Conservation (phyloP, 176 grass and related monocot genomes). For the Bonia amplexicaulis region DNA sequence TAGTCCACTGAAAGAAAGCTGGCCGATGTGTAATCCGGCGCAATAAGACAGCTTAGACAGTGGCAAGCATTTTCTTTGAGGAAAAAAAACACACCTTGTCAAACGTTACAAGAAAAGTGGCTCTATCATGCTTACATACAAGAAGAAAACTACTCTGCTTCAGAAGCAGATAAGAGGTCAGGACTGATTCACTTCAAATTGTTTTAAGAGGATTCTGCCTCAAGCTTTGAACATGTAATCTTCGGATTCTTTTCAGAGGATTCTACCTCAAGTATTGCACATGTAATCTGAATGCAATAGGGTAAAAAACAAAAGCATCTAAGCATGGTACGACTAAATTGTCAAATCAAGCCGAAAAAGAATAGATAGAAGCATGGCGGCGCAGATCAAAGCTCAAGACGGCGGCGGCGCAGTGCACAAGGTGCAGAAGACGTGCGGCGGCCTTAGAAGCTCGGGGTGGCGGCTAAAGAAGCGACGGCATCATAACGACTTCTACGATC, state of each 20-base stretch:
- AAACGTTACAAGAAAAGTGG: not conserved
- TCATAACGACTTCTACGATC: too few species aligned
- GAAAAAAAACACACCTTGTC: not conserved
- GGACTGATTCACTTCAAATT: not conserved
- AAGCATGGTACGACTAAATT: not conserved
- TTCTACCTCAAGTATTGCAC: not conserved
- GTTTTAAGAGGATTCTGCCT: not conserved
- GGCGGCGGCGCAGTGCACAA: too few species aligned
- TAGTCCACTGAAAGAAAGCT: constrained; percentile 8
- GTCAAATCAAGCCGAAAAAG: too few species aligned
- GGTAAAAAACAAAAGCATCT: not conserved
- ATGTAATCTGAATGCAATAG: not conserved
- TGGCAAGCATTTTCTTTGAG: not conserved
- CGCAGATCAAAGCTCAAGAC: too few species aligned
- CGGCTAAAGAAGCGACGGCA: too few species aligned
- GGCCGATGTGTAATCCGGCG: not conserved
- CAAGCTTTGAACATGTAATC: not conserved
- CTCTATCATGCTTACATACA: constrained; percentile 21
- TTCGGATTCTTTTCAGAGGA: not conserved
- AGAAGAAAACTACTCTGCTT: not conserved
- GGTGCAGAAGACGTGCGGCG: too few species aligned
- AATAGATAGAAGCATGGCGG: too few species aligned
- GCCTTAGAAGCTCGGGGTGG: too few species aligned
- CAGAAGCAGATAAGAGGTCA: not conserved
- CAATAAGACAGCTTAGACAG: not conserved